A percentile compares a stretch with the other conserved stretches of the same genome.
Conservation (phyloP, 495 filamentous ascomycete genomes). For the Podospora sp. region DNA sequence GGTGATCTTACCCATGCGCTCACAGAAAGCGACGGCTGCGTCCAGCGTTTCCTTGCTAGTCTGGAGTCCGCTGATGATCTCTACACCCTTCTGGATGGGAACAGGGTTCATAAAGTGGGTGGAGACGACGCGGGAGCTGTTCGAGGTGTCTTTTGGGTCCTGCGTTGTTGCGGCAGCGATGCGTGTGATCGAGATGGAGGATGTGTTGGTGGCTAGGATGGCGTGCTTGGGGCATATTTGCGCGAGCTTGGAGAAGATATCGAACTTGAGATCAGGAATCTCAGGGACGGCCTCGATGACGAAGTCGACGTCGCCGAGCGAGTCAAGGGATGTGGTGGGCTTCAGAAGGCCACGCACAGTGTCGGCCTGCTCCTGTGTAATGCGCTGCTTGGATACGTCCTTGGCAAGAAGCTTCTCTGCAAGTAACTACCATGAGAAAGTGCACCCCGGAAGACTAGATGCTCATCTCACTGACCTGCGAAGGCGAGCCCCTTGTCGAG, state of each 20-base stretch:
- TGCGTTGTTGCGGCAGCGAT: slow-evolving; percentile 83
- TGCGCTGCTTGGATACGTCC: slow-evolving; percentile 80
- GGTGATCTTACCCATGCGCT: slow-evolving; percentile 89
- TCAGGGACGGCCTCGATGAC: slow-evolving; percentile 98
- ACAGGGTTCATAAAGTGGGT: slow-evolving; percentile 99
- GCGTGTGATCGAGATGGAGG: slow-evolving; percentile 94
- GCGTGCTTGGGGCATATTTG: slow-evolving; percentile 82
- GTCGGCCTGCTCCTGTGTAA: slow-evolving; percentile 78
- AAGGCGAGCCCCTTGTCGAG: slow-evolving; percentile 90
- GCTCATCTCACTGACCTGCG: slow-evolving; percentile 60
- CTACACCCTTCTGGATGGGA: slow-evolving; percentile 93
- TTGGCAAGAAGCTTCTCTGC: slow-evolving; percentile 89
- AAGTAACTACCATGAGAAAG: neutral
- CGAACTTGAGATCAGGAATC: slow-evolving; percentile 81
- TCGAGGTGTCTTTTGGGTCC: slow-evolving; percentile 76
- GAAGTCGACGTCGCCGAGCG: slow-evolving; percentile 87
- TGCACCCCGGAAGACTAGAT: slow-evolving; percentile 1
- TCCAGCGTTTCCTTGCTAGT: slow-evolving; percentile 80
- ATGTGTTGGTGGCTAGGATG: slow-evolving; percentile 96
- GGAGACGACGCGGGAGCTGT: slow-evolving; percentile 84
- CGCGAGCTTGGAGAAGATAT: slow-evolving; percentile 84
- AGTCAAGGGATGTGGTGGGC: slow-evolving; percentile 72
- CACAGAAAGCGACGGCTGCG: slow-evolving; percentile 82
- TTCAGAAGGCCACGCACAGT: slow-evolving; percentile 66
- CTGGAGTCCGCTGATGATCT: slow-evolving; percentile 93